A percentile compares a stretch with the other conserved stretches of the same genome.
phyloP scores from a whole-genome alignment of 345 rosid genomes.

The Sonneratia alba region DNA sequence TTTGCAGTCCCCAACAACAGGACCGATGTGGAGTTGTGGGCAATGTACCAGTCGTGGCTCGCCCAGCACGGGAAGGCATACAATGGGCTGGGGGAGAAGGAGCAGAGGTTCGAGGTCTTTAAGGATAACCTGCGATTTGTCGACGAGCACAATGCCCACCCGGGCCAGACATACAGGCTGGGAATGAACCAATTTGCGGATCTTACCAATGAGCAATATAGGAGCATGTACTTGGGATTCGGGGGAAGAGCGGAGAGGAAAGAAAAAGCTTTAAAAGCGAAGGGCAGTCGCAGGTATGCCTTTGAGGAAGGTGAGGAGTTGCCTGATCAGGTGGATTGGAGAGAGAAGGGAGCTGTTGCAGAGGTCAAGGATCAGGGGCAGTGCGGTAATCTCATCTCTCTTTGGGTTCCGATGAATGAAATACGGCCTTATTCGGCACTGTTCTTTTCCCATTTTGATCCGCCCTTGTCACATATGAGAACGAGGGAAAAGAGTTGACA shows the following conservation, averaged over 20 bases:
- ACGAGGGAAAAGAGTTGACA: neutral
- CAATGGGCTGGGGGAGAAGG: constrained; percentile 33
- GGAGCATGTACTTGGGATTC: constrained; percentile 20
- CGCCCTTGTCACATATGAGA: neutral
- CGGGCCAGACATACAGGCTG: constrained; percentile 16
- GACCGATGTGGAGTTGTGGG: constrained; percentile 23
- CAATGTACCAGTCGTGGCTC: constrained; percentile 27
- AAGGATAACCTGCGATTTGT: constrained; percentile 31
- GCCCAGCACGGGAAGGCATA: constrained; percentile 20
- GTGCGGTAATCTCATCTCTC: neutral
- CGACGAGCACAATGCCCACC: constrained; percentile 23
- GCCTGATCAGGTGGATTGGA: constrained; percentile 13
- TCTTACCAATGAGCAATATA: constrained; percentile 32
- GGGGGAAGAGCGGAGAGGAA: neutral
- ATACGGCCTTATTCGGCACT: no score
- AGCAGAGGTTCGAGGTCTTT: constrained; percentile 22
- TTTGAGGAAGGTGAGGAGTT: constrained; percentile 5
- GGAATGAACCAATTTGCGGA: constrained; percentile 35
- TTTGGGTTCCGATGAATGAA: neutral
- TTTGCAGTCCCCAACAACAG: constrained; percentile 6
- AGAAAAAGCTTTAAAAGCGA: neutral
- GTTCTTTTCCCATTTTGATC: neutral
- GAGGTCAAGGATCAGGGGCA: constrained; percentile 11
- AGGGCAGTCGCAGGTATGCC: neutral
- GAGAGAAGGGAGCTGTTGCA: constrained; percentile 6